A percentile compares a stretch with the other conserved stretches of the same genome.
phyloP scores from a whole-genome alignment of 768 basidiomycete species.

The Pulveroboletus sp. region DNA sequence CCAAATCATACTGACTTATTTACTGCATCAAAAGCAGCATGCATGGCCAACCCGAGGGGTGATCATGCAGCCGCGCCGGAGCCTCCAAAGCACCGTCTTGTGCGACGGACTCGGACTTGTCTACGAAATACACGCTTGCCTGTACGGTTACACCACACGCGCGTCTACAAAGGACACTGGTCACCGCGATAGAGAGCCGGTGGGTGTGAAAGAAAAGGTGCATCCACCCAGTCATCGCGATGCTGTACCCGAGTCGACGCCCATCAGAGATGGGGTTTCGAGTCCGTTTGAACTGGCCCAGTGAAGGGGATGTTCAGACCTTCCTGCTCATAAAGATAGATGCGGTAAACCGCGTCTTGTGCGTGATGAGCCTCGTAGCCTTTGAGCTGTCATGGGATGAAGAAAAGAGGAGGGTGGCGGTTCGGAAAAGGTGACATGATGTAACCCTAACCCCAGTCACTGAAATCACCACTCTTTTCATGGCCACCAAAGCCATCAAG shows the following conservation, averaged over 20 bases:
- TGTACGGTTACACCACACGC: too few relatives aligned
- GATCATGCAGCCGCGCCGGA: too few relatives aligned
- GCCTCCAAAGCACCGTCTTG: too few relatives aligned
- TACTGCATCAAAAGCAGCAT: too few relatives aligned
- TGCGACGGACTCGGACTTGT: too few relatives aligned
- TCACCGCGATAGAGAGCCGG: constrained; percentile 9
- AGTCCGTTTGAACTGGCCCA: constrained; percentile 15
- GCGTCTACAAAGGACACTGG: constrained; percentile 1
- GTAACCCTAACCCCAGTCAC: too few relatives aligned
- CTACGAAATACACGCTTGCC: too few relatives aligned
- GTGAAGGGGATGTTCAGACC: constrained; percentile 21
- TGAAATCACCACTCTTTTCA: constrained; percentile 1
- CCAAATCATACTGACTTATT: too few relatives aligned
- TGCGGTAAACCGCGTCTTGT: constrained; percentile 8
- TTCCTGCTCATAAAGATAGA: constrained; percentile 26
- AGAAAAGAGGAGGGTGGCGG: too few relatives aligned
- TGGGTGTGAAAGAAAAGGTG: neutral
- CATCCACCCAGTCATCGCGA: constrained; percentile 16
- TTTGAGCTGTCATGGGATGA: constrained; percentile 15
- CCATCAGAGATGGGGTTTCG: constrained; percentile 5
- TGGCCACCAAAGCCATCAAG: constrained; percentile 26
- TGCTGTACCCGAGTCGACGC: constrained; percentile 10
- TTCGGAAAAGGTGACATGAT: too few relatives aligned
- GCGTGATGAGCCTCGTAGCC: constrained; percentile 15
- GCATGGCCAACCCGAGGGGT: too few relatives aligned